These are phyloP conservation scores for Aspergillus asperescens DNA, from an alignment of 495 filamentous ascomycete species.

Conservation along the genomic window DNA sequence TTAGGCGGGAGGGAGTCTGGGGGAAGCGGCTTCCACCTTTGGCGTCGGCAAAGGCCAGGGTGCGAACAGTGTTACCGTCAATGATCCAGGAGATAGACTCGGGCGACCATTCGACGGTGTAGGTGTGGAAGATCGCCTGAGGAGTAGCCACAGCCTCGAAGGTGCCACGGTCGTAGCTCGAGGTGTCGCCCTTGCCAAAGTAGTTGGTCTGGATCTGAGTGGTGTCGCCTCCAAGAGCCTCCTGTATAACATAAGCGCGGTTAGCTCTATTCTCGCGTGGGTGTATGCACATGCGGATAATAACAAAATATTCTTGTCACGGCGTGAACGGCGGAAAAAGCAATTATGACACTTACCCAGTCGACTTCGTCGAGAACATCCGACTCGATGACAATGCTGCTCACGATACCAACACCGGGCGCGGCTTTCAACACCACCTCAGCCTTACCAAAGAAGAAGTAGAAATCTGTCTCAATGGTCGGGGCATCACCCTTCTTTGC, in stretches of 20 bases:
- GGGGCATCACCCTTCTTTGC: constrained; percentile 65
- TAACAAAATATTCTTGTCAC: background rate
- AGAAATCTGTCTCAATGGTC: constrained; percentile 66
- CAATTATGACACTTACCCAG: constrained; percentile 55
- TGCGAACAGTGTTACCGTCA: constrained; percentile 67
- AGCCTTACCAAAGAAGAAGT: constrained; percentile 72
- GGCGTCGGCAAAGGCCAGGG: constrained; percentile 52
- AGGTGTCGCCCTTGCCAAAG: constrained; percentile 85
- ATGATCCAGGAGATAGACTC: constrained; percentile 72
- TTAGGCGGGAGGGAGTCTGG: constrained; percentile 82
- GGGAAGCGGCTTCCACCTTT: constrained; percentile 72
- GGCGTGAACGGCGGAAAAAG: background rate
- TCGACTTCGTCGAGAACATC: constrained; percentile 96
- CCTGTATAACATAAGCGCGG: constrained; percentile 23
- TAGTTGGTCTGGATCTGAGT: constrained; percentile 82
- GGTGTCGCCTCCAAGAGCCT: constrained; percentile 55
- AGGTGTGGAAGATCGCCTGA: constrained; percentile 69
- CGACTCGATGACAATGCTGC: constrained; percentile 78
- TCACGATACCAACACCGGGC: constrained; percentile 67
- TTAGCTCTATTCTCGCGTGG: constrained; percentile 7
- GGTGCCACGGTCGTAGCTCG: constrained; percentile 68
- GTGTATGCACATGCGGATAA: constrained; percentile 4
- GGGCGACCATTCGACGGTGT: constrained; percentile 78
- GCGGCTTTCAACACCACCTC: constrained; percentile 70
- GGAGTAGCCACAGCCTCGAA: constrained; percentile 54